Base-by-base conservation (phyloP, 306 rosid genomes). In the Rubus parviflorus region DNA sequence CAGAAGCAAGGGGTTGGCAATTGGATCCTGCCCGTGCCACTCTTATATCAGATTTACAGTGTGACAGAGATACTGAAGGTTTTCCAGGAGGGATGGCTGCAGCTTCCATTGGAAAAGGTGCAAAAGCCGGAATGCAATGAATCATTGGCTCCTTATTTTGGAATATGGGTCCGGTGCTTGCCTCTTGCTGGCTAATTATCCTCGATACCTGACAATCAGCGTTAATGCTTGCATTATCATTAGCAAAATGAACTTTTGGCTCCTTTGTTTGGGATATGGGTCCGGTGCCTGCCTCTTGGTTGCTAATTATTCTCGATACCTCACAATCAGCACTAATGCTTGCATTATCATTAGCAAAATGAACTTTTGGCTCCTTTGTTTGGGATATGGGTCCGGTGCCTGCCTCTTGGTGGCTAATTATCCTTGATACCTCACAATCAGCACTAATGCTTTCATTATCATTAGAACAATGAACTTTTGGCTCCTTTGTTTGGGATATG, bases 51-150 rank as follows among this genome's bases (percentile, higher is more conserved):
- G 90, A 75, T 61, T 83, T 91, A 70, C 91, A 88, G 47, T 78
- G 66, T 35, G 88, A 80, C 77, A 61, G 67, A 66, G 91, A 84
- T 85, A 86, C 78, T 15, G 97, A 87, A 85, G 91, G 87, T 85
- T 85, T 91, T 72, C 94, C 88, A 68, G 88, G 76, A 16, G 85
- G 73, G 83, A 80, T 85, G 67, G 89, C 72, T 11, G 96, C 77
- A 75, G 93, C 80, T 22, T 86, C 58, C 83, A 76, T 45, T 7
- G 93, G 89, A 84, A 89, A 81, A 88, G 96, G 85, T 46, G 89
- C 73, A 87, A 81, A 84, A 6, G 89, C 86, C 3, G 94, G 94
- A 73, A 92, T 83, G 80, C 86, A 83, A 76, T 87, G 82, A 80
- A 73, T 88, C 83, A 81, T 89, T 70, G 86, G 83, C 83, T 88